Evolutionary conservation across 1,284 basidiomycete genomes (phyloP).

Genomic region (Heterobasidion irregulare): DNA sequence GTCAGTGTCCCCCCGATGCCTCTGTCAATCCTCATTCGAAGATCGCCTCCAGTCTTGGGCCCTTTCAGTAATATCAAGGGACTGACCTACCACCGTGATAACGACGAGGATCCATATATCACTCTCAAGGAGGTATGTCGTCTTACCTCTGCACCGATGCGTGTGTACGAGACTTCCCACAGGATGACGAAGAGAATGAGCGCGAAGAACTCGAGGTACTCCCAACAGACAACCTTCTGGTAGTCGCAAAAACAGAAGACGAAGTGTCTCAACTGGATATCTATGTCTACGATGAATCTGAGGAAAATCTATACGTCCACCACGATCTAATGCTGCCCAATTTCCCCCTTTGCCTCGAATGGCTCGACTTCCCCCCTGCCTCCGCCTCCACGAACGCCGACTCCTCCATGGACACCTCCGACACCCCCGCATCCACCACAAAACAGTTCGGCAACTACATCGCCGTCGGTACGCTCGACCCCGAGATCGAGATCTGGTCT

Average conservation of each 20-base stretch:
- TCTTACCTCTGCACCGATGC: neutral
- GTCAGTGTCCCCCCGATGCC: slow-evolving; percentile 28
- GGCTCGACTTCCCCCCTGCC: slow-evolving; percentile 89
- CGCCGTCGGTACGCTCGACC: slow-evolving; percentile 95
- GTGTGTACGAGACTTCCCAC: slow-evolving; percentile 5
- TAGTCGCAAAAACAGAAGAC: slow-evolving; percentile 94
- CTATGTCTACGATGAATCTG: slow-evolving; percentile 88
- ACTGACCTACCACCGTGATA: slow-evolving; percentile 84
- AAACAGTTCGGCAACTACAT: slow-evolving; percentile 78
- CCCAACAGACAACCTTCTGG: slow-evolving; percentile 88
- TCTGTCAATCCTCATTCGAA: slow-evolving; percentile 1
- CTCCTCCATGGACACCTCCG: slow-evolving; percentile 14
- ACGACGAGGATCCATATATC: slow-evolving; percentile 95
- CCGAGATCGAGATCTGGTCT: slow-evolving; percentile 98
- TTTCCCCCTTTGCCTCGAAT: slow-evolving; percentile 97
- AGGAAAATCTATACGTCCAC: slow-evolving; percentile 94
- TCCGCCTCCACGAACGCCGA: slow-evolving; percentile 29
- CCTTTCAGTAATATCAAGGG: slow-evolving; percentile 97
- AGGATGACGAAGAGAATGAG: slow-evolving; percentile 79
- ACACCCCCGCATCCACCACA: slow-evolving; percentile 20
- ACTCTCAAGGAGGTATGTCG: slow-evolving; percentile 82
- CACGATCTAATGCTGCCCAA: slow-evolving; percentile 98
- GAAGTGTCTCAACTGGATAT: slow-evolving; percentile 95
- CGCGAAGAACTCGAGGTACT: slow-evolving; percentile 87
- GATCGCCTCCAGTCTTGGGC: slow-evolving; percentile 52